These are phyloP conservation scores for Extremus antarcticus DNA, from an alignment of 495 filamentous ascomycete genomes.

Conservation along the genomic window DNA sequence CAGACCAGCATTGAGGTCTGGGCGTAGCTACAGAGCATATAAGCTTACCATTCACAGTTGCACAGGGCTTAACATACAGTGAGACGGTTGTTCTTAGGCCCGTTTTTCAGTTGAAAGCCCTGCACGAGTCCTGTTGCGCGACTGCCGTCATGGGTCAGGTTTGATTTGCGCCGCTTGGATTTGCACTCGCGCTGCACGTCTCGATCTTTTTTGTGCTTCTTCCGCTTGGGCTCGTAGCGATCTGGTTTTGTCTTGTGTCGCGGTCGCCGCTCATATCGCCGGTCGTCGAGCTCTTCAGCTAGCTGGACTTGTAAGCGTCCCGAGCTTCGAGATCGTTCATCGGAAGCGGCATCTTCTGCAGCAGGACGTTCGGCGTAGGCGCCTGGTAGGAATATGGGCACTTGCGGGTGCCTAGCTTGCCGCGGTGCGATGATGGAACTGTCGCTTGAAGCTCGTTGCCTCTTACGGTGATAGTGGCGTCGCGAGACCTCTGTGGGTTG, in stretches of 20 bases:
- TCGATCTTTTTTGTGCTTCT: conserved; percentile 28
- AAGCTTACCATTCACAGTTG: neutral
- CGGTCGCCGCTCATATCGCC: conserved; percentile 23
- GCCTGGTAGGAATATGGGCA: neutral
- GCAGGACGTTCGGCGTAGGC: neutral
- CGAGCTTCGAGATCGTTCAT: neutral
- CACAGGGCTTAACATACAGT: conserved; percentile 41
- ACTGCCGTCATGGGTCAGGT: conserved; percentile 29
- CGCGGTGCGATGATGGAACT: conserved; percentile 25
- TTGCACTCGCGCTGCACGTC: conserved; percentile 16
- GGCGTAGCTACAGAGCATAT: conserved; percentile 41
- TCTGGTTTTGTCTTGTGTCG: conserved; percentile 27
- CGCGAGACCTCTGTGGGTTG: neutral
- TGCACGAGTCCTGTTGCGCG: conserved; percentile 44
- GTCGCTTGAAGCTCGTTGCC: conserved; percentile 24
- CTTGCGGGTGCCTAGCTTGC: neutral
- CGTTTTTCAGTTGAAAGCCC: conserved; percentile 53
- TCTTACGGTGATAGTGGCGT: conserved; percentile 13
- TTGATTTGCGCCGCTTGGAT: conserved; percentile 26
- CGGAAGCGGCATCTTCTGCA: neutral
- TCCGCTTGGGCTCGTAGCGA: conserved; percentile 39
- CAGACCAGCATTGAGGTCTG: conserved; percentile 44
- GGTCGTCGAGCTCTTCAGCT: neutral
- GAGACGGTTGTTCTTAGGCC: conserved; percentile 38
- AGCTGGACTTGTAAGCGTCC: neutral